Base-by-base conservation (phyloP, 768 basidiomycete genomes). In the Hygrophorus russula region DNA sequence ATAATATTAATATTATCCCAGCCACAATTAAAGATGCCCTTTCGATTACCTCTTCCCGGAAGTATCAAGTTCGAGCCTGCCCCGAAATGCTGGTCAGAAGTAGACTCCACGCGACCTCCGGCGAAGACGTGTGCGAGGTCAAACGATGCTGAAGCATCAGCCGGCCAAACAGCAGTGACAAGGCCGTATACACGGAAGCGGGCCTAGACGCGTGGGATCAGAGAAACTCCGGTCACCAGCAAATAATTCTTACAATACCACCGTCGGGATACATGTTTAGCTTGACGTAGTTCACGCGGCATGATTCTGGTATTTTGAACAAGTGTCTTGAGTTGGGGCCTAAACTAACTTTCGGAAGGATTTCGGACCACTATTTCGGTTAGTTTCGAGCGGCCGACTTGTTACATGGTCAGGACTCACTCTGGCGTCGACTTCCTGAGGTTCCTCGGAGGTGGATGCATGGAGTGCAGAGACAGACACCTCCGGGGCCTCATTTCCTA, bases 201-300 rank as follows among this genome's bases (percentile, higher is more conserved):
- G 41, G 88, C 92, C 90, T 93, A 50, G 19, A 52, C 28, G 33
- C 36, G 17, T 37, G 36, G 35, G 31, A 57, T 44, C 41, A 41
- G 24, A 12, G 39, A 3, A 19, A 20, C 20, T 19, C 15, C 24
- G n/a, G 31, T 44, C 24, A 27, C 41, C 33, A 32, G 13, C n/a
- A 28, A 44, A 11, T 10, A 41, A 28, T 38, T 67, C 82, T 65
- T 56, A 91, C 92, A 57, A 98, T 91, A 2, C 96, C 96, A 32
- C 96, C 96, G 54, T 99, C 96, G 2, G 96, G 96, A 63, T 91
- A 90, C 77, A 94, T 92, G 51, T 83, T 80, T 17, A 99, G 76
- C 61, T 88, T 96, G 46, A 99, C 80, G 59, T 83, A 85, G 49
- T 82, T 93, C 45, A 73, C 69, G 10, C 61, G 56, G 2, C 57